These are phyloP conservation scores for Verticillium albo-atrum DNA, from an alignment of 2,329 filamentous ascomycete genomes.

Conservation along the genomic window DNA sequence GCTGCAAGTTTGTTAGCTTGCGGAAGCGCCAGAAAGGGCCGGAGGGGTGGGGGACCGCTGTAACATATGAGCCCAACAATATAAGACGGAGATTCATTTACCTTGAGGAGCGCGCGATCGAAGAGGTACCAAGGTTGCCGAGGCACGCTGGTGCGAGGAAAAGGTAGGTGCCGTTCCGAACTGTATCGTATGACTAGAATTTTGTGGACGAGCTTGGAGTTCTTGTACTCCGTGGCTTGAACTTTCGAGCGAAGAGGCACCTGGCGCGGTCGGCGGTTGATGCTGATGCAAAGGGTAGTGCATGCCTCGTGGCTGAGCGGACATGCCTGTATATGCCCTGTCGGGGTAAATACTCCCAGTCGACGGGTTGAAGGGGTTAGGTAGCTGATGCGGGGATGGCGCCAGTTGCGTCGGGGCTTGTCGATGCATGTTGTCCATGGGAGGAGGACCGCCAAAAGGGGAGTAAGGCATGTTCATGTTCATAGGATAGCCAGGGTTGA, in stretches of 20 bases:
- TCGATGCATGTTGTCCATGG: neutral
- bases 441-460: neutral
- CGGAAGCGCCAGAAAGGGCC: neutral
- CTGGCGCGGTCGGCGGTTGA: neutral
- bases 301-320: neutral
- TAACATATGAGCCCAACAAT: neutral
- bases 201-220: neutral
- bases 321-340: neutral
- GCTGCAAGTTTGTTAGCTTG: neutral
- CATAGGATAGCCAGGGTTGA: neutral
- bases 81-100: neutral
- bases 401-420: neutral
- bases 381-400: neutral
- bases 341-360: neutral
- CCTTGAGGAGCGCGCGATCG: neutral
- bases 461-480: neutral
- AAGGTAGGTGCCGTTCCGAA: conserved; percentile 10
- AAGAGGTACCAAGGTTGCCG: neutral
- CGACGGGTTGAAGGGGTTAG: neutral
- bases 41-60: neutral
- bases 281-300: neutral
- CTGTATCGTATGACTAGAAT: conserved; percentile 6
- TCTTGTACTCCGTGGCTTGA: neutral
- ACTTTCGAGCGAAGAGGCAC: neutral
- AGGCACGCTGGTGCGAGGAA: conserved; percentile 1